Evolutionary conservation across 129 eudicot genomes (phyloP).

Genomic region (Flaveria trinervia): DNA sequence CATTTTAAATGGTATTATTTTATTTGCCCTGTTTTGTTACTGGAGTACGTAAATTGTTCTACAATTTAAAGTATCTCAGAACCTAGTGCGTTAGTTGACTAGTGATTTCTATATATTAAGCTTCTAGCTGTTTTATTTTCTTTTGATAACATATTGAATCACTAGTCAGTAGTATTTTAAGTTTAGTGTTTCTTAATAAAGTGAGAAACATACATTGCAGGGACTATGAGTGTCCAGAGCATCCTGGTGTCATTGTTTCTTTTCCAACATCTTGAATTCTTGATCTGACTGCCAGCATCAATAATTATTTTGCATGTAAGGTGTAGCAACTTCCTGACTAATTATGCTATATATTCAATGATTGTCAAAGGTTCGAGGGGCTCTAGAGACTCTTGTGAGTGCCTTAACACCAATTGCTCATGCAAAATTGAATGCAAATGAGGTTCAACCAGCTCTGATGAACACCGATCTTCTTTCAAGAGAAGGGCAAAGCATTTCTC

Average conservation of each 20-base stretch:
- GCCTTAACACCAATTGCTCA: constrained; percentile 87
- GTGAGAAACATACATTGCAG: not conserved
- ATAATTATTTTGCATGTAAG: not conserved
- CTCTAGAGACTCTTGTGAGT: constrained; percentile 87
- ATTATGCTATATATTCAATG: constrained; percentile 28
- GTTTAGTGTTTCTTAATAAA: constrained; percentile 14
- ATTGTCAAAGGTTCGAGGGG: constrained; percentile 79
- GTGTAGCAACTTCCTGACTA: constrained; percentile 15
- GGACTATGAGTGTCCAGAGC: constrained; percentile 6
- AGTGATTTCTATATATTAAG: constrained; percentile 17
- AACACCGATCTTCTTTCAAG: constrained; percentile 88
- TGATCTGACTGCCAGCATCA: constrained; percentile 9
- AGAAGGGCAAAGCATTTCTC: constrained; percentile 86
- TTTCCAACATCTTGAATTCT: not conserved
- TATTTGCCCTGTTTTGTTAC: constrained; percentile 6
- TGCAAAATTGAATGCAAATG: constrained; percentile 60
- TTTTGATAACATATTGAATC: constrained; percentile 2
- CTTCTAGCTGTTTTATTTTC: not conserved
- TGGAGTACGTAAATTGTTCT: not conserved
- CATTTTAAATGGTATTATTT: constrained; percentile 6
- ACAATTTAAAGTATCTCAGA: constrained; percentile 3
- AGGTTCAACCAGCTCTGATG: constrained; percentile 86
- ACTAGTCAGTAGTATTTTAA: constrained; percentile 10
- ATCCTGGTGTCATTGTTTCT: not conserved
- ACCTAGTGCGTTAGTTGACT: not conserved